phyloP scores from a whole-genome alignment of 495 filamentous ascomycete genomes.

The Copromyces sp. region DNA sequence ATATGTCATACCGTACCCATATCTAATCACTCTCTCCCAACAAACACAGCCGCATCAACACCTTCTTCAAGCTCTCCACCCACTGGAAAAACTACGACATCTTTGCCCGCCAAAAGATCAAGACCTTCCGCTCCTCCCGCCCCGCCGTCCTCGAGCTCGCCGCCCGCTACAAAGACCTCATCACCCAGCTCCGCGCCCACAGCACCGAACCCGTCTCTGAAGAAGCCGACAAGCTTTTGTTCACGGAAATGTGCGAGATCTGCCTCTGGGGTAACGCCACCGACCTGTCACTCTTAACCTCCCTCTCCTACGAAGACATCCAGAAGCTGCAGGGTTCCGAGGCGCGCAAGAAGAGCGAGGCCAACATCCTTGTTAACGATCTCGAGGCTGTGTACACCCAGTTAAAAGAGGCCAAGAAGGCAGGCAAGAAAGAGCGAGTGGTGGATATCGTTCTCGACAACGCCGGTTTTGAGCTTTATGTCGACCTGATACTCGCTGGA shows the following conservation, averaged over 20 bases:
- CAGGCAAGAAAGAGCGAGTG: conserved; percentile 45
- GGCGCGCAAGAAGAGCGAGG: conserved; percentile 71
- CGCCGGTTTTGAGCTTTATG: conserved; percentile 92
- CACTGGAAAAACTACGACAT: conserved; percentile 92
- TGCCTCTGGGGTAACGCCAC: conserved; percentile 98
- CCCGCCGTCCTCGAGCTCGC: conserved; percentile 87
- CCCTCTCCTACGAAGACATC: conserved; percentile 87
- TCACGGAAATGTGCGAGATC: conserved; percentile 91
- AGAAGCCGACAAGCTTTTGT: conserved; percentile 65
- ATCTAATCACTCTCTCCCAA: neutral
- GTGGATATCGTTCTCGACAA: conserved; percentile 95
- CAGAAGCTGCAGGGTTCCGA: conserved; percentile 88
- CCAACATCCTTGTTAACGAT: conserved; percentile 85
- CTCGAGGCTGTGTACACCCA: conserved; percentile 59
- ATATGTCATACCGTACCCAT: neutral
- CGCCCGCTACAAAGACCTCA: conserved; percentile 69
- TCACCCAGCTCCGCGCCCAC: conserved; percentile 48
- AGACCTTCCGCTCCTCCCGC: conserved; percentile 85
- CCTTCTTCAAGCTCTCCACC: conserved; percentile 62
- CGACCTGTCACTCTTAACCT: conserved; percentile 82
- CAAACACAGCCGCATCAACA: conserved; percentile 57
- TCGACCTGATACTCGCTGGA: conserved; percentile 83
- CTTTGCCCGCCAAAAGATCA: conserved; percentile 83
- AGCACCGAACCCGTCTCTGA: conserved; percentile 34
- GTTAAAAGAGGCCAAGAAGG: conserved; percentile 55